A percentile compares a stretch with the other conserved stretches of the same genome.
phyloP scores from a whole-genome alignment of 1,284 basidiomycete species.

The Wolfiporia cocos region DNA sequence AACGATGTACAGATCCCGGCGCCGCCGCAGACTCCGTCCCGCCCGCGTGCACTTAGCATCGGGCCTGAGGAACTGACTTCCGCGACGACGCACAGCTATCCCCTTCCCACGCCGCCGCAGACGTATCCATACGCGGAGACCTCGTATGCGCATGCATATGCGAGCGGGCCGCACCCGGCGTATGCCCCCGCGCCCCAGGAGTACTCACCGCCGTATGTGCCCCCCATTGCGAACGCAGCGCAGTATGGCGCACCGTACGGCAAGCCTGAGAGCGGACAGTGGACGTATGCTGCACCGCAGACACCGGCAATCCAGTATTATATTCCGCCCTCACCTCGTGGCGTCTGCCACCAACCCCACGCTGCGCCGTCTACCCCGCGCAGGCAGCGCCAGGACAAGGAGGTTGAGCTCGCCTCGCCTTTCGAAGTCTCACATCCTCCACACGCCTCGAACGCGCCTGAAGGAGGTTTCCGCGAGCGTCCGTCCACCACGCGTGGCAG shows the following conservation, averaged over 20 bases:
- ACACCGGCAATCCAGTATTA: constrained; percentile 14
- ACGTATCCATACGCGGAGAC: constrained; percentile 8
- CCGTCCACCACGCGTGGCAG: not conserved
- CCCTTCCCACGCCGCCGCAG: constrained; percentile 8
- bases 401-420: not conserved
- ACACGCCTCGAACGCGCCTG: not conserved
- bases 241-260: constrained; percentile 4
- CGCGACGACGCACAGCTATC: constrained; percentile 7
- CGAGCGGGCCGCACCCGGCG: too few relatives aligned
- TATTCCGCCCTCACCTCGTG: constrained; percentile 8
- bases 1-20: constrained; percentile 3
- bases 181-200: constrained; percentile 2
- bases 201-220: not conserved
- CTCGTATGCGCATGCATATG: constrained; percentile 3
- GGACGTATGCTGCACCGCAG: constrained; percentile 15
- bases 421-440: not conserved
- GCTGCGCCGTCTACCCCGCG: constrained; percentile 4
- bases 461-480: not conserved
- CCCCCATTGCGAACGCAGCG: not conserved
- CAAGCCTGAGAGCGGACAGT: constrained; percentile 8
- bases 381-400: not conserved
- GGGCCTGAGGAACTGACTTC: constrained; percentile 13
- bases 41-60: constrained; percentile 19
- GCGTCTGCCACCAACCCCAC: constrained; percentile 6
- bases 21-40: constrained; percentile 17